phyloP scores from a whole-genome alignment of 306 rosid genomes.

The Glycine tomentella region DNA sequence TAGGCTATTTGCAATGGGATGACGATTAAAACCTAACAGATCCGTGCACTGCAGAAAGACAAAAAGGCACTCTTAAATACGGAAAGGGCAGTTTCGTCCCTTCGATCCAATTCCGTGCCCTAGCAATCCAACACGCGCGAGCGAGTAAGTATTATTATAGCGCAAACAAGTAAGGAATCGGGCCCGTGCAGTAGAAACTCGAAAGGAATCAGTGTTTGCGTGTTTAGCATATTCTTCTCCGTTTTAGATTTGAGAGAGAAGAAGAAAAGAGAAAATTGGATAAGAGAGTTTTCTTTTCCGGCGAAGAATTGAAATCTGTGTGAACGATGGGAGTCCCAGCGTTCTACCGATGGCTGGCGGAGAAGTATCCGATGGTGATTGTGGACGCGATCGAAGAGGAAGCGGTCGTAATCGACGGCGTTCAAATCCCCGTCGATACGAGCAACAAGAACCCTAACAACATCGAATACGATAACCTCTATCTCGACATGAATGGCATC shows the following conservation, averaged over 20 bases:
- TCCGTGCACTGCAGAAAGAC: too few relatives aligned
- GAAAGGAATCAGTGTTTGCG: neutral
- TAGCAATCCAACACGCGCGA: neutral
- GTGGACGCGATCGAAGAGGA: conserved; percentile 90
- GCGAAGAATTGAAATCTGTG: neutral
- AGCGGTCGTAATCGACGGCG: conserved; percentile 78
- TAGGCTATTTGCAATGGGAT: too few relatives aligned
- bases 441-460: conserved; percentile 86
- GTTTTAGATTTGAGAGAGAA: neutral
- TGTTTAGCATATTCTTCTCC: neutral
- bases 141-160: neutral
- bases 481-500: conserved; percentile 96
- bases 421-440: conserved; percentile 83
- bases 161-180: neutral
- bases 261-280: neutral
- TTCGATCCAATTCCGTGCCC: neutral
- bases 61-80: too few relatives aligned
- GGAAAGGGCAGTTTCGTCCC: neutral
- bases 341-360: conserved; percentile 94
- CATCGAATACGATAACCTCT: conserved; percentile 88
- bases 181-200: neutral
- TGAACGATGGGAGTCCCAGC: conserved; percentile 95
- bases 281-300: neutral
- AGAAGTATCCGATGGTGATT: conserved; percentile 87
- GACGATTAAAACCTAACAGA: too few relatives aligned